Evolutionary conservation across 257 asterid species (phyloP).

Genomic region (Capsicum pubescens): DNA sequence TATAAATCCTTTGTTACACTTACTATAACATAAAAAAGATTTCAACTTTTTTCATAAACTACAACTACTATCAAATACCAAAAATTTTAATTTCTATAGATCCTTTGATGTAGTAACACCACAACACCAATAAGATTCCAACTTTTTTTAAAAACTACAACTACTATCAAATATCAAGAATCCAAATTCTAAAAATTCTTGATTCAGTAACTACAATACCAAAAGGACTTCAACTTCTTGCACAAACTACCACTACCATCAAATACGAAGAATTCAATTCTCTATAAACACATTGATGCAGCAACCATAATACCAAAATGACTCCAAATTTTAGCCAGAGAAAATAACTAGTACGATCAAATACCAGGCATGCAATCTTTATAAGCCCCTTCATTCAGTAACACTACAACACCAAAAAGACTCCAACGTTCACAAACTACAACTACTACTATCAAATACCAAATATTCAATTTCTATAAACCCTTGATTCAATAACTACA

Average conservation of each 20-base stretch:
- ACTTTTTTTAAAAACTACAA: constrained; percentile 15
- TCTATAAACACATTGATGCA: neutral
- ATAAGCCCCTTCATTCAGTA: no score
- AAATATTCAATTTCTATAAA: no score
- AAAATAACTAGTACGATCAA: no score
- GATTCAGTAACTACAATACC: no score
- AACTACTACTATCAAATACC: no score
- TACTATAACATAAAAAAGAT: no score
- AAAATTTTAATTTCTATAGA: constrained; percentile 27
- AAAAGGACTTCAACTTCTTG: neutral
- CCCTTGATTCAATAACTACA: no score
- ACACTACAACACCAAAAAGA: no score
- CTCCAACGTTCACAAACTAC: no score
- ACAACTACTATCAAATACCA: constrained; percentile 29
- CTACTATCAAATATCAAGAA: constrained; percentile 29
- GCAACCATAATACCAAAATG: constrained; percentile 30
- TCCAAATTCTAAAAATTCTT: neutral
- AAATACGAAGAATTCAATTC: constrained; percentile 29
- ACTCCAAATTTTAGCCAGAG: constrained; percentile 20
- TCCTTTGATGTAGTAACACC: constrained; percentile 2
- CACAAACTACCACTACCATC: constrained; percentile 32
- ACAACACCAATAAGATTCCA: constrained; percentile 22
- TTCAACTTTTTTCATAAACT: neutral
- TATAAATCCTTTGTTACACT: no score
- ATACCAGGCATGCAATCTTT: no score